Base-by-base conservation (phyloP, 805 yeast genomes). In the Cyberlindnera xishuangbannaensis region DNA sequence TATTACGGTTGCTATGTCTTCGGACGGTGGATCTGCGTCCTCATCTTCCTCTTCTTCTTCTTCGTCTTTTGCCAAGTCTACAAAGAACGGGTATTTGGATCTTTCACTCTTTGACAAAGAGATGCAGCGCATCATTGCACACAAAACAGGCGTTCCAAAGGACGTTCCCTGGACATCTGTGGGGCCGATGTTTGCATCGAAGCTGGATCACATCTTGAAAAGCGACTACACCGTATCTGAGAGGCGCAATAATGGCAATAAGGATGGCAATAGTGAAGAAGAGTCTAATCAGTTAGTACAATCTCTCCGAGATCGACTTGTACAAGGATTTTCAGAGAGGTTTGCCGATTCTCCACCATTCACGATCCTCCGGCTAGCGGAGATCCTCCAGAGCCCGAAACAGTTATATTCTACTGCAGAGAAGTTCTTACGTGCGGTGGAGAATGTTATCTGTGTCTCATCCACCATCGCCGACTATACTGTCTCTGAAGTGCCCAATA, bases 291-390 rank as follows among this genome's bases (percentile, higher is more conserved):
- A 12, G 26, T n/a, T n/a, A n/a, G n/a, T n/a, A n/a, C n/a, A n/a
- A n/a, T n/a, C n/a, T n/a, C n/a, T n/a, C n/a, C n/a, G n/a, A n/a
- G n/a, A n/a, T n/a, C n/a, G n/a, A n/a, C 35, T 29, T 30, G 40
- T 27, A 2, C 8, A 6, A 3, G 16, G 17, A 25, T 33, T 48
- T 18, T 18, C 31, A 25, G 10, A 27, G 2, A 29, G 23, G 18
- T 45, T 50, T 33, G 13, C n/a, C n/a, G 13, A 19, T 0, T 36
- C 44, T 13, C 51, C 55, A 7, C 80, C 79, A 2, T 73, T 72
- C 45, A 73, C 77, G 0, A 58, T 71, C 2, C 40, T 61, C 10
- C 44, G 79, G 34, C 46, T 73, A 2, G 62, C 73, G 14, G 78
- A 74, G 45, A 33, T 73, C 9, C 41, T 72, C 6, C 35, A 50